These are phyloP conservation scores for Teunomyces aglyptinius DNA, from an alignment of 805 yeast species.

Conservation along the genomic window DNA sequence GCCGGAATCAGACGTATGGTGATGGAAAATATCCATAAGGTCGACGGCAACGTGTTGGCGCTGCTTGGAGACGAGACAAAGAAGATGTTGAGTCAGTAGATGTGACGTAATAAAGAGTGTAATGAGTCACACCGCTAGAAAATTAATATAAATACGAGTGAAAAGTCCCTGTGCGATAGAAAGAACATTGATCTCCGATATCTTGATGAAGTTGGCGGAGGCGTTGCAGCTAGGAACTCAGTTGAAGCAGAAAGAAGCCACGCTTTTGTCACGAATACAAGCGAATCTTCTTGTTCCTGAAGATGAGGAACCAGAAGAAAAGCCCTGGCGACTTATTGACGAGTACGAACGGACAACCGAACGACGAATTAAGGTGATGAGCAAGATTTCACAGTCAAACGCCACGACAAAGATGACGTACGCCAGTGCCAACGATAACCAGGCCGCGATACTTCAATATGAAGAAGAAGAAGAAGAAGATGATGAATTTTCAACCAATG, in stretches of 20 bases:
- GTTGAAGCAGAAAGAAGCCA: not conserved
- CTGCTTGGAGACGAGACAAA: conserved; percentile 3
- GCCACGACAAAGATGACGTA: not conserved
- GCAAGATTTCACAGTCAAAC: not conserved
- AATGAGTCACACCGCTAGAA: too few relatives aligned
- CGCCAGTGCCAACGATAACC: not conserved
- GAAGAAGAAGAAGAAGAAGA: too few relatives aligned
- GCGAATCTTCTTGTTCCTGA: not conserved
- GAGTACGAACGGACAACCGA: not conserved
- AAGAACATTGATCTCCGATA: not conserved
- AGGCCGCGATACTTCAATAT: too few relatives aligned
- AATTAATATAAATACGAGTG: too few relatives aligned
- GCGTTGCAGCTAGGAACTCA: not conserved
- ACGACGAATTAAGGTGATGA: not conserved
- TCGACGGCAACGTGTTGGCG: conserved; percentile 21
- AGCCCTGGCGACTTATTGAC: not conserved
- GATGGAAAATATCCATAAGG: conserved; percentile 23
- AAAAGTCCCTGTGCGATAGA: too few relatives aligned
- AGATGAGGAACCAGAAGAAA: not conserved
- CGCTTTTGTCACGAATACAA: not conserved
- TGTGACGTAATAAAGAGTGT: not conserved
- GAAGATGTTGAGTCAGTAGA: not conserved
- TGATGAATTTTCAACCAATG: too few relatives aligned
- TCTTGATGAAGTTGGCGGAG: not conserved
- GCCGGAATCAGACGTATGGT: conserved; percentile 27